Conservation (phyloP, 352 stramenopile genomes). For the Aphanomyces invadans region DNA sequence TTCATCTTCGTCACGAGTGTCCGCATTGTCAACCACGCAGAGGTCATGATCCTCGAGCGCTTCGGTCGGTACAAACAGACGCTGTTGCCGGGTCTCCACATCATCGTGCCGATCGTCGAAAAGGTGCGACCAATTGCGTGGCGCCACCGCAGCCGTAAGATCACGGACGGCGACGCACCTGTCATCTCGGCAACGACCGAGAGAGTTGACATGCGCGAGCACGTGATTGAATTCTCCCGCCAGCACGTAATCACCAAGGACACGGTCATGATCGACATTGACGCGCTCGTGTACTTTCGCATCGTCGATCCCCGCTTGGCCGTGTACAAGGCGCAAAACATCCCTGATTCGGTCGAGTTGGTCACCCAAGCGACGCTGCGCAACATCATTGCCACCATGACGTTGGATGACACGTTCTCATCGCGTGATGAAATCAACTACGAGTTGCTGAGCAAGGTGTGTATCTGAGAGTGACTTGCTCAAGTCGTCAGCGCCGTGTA, state of each 20-base stretch:
- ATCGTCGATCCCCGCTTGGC: conserved; percentile 31
- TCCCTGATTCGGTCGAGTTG: conserved; percentile 34
- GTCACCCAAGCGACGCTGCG: conserved; percentile 33
- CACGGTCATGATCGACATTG: conserved; percentile 34
- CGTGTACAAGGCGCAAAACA: conserved; percentile 35
- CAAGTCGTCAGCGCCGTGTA: neutral
- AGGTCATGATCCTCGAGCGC: conserved; percentile 34
- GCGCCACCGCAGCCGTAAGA: conserved; percentile 14
- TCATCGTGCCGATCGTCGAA: conserved; percentile 33
- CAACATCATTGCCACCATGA: conserved; percentile 37
- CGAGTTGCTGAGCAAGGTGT: conserved; percentile 22
- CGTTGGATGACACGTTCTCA: conserved; percentile 37
- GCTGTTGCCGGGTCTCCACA: conserved; percentile 33
- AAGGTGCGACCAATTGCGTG: conserved; percentile 20
- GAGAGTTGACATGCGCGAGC: conserved; percentile 34
- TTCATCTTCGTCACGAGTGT: conserved; percentile 29
- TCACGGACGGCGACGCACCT: conserved; percentile 2
- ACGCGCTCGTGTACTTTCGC: conserved; percentile 35
- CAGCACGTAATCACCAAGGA: conserved; percentile 38
- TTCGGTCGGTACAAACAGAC: conserved; percentile 33
- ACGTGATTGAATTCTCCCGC: conserved; percentile 28
- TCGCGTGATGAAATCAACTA: conserved; percentile 35
- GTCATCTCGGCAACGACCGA: conserved; percentile 27
- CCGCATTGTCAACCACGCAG: conserved; percentile 50
- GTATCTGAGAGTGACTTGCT: neutral